phyloP scores from a whole-genome alignment of 371 early-diverging fungal species.

The Thermomucor indicae-seudaticae region DNA sequence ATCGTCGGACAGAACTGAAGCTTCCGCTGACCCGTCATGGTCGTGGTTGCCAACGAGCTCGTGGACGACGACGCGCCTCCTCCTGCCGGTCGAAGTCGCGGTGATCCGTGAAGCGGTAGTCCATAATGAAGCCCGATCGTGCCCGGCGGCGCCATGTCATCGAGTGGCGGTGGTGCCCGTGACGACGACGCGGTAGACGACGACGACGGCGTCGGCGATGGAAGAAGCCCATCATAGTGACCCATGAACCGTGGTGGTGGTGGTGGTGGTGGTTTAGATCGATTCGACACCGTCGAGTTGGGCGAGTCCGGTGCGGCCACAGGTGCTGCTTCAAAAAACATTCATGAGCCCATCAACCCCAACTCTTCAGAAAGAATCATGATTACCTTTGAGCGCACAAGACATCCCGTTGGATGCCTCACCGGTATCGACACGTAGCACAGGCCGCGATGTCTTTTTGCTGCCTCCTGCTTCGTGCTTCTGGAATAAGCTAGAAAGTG shows the following conservation, averaged over 20 bases:
- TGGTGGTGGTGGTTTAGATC: constrained; percentile 21
- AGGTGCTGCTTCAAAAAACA: constrained; percentile 8
- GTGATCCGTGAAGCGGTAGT: constrained; percentile 40
- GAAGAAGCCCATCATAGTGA: constrained; percentile 13
- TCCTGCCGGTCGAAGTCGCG: constrained; percentile 38
- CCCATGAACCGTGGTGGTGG: constrained; percentile 13
- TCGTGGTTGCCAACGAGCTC: constrained; percentile 7
- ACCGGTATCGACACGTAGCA: constrained; percentile 25
- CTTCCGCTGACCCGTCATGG: neutral
- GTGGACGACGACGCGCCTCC: constrained; percentile 29
- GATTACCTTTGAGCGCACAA: constrained; percentile 32
- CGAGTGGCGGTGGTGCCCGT: constrained; percentile 1
- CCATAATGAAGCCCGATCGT: constrained; percentile 36
- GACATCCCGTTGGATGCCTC: neutral
- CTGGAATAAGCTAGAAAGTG: constrained; percentile 31
- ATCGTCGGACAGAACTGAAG: constrained; percentile 15
- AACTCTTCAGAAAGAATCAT: no score
- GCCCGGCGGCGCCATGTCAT: constrained; percentile 18
- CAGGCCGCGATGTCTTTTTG: constrained; percentile 21
- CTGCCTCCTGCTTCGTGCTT: constrained; percentile 9
- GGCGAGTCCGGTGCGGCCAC: constrained; percentile 29
- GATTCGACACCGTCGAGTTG: constrained; percentile 28
- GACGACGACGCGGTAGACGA: constrained; percentile 22
- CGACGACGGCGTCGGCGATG: constrained; percentile 36
- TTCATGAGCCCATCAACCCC: no score